These are phyloP conservation scores for Microdochium trichocladiopsis DNA, from an alignment of 2,329 filamentous ascomycete species.

Conservation along the genomic window DNA sequence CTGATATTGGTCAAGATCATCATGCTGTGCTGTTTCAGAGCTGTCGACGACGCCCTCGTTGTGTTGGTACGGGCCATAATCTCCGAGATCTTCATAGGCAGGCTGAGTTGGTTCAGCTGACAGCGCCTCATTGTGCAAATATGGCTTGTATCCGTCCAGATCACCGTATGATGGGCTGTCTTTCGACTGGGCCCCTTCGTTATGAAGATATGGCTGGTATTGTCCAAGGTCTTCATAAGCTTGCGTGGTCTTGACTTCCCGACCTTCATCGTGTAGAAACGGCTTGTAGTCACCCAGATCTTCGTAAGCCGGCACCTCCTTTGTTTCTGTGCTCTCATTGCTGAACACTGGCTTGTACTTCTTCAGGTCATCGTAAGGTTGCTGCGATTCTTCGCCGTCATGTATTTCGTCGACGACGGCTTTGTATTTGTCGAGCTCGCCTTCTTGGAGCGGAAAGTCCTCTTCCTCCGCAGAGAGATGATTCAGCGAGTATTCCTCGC, in stretches of 20 bases:
- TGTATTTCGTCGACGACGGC: conserved; percentile 16
- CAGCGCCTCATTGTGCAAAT: conserved; percentile 22
- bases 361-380: conserved; percentile 21
- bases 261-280: not conserved
- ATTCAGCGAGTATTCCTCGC: conserved; percentile 23
- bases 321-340: conserved; percentile 13
- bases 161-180: conserved; percentile 24
- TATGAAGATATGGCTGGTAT: conserved; percentile 26
- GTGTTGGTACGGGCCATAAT: conserved; percentile 21
- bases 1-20: conserved; percentile 8
- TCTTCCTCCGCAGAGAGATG: conserved; percentile 20
- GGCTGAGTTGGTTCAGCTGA: not conserved
- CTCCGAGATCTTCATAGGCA: conserved; percentile 29
- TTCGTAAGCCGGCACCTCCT: conserved; percentile 1
- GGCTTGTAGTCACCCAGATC: conserved; percentile 4
- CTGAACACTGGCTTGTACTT: conserved; percentile 9
- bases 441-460: conserved; percentile 3
- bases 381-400: conserved; percentile 7
- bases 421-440: conserved; percentile 26
- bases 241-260: conserved; percentile 6
- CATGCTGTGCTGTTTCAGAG: not conserved
- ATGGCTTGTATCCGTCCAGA: conserved; percentile 28
- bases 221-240: conserved; percentile 29
- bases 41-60: conserved; percentile 5
- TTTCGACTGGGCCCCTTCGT: conserved; percentile 16